A percentile compares a stretch with the other conserved stretches of the same genome.
phyloP scores from a whole-genome alignment of 306 rosid genomes.

The Begonia fuchsioides region DNA sequence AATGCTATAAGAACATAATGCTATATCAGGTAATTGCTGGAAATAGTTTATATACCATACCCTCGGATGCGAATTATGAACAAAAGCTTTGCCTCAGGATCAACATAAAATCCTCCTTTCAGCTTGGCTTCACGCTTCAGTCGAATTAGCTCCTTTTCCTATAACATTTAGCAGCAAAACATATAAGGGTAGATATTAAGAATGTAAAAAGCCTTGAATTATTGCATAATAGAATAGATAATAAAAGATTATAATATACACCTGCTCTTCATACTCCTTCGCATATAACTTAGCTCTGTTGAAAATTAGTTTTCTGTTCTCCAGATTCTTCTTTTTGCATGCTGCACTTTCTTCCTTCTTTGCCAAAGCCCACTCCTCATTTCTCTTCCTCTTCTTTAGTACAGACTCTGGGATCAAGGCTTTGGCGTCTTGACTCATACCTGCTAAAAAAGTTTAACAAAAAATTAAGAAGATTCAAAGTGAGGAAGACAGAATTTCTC shows the following conservation, averaged over 20 bases:
- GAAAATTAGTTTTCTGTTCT: constrained; percentile 48
- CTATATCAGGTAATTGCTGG: no score
- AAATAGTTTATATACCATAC: no score
- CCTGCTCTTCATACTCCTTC: constrained; percentile 50
- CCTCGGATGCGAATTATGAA: constrained; percentile 78
- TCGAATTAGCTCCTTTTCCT: constrained; percentile 54
- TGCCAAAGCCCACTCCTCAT: constrained; percentile 67
- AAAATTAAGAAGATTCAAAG: no score
- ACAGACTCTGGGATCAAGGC: constrained; percentile 58
- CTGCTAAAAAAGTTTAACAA: constrained; percentile 3
- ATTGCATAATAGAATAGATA: no score
- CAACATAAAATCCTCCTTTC: constrained; percentile 92
- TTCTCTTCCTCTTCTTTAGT: constrained; percentile 70
- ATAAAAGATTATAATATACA: no score
- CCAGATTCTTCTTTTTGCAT: constrained; percentile 47
- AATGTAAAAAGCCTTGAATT: no score
- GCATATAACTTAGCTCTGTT: constrained; percentile 61
- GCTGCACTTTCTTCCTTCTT: constrained; percentile 36
- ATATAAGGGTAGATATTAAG: no score
- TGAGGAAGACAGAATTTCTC: no score
- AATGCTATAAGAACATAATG: no score
- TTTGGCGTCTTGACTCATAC: constrained; percentile 40
- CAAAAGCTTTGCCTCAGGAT: constrained; percentile 79
- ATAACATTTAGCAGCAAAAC: neutral
- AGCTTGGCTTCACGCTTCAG: constrained; percentile 82